These are phyloP conservation scores for Aspergillus hancockii DNA, from an alignment of 495 filamentous ascomycete genomes.

Conservation along the genomic window DNA sequence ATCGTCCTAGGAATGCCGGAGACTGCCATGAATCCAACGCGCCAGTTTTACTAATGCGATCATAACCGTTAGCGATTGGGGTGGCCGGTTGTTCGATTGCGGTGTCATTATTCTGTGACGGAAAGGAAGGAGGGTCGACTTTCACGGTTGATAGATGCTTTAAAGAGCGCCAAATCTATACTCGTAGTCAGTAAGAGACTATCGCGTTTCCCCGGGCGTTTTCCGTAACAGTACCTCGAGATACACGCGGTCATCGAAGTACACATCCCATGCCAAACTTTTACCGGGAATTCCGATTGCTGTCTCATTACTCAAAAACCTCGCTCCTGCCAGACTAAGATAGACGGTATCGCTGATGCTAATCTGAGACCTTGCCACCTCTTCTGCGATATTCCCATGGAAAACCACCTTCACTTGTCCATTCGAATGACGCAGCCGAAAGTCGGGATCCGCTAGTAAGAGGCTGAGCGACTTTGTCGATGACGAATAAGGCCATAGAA, in stretches of 20 bases:
- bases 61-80: conserved; percentile 19
- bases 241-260: conserved; percentile 55
- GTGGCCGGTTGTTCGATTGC: conserved; percentile 29
- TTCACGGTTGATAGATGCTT: conserved; percentile 38
- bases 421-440: conserved; percentile 72
- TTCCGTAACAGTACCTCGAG: conserved; percentile 53
- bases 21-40: conserved; percentile 56
- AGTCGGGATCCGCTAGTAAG: conserved; percentile 81
- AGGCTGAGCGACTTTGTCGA: conserved; percentile 71
- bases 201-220: background rate
- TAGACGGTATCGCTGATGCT: conserved; percentile 76
- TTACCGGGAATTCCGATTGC: conserved; percentile 60
- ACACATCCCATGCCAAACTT: conserved; percentile 73
- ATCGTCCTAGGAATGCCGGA: conserved; percentile 72
- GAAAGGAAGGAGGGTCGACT: conserved; percentile 45
- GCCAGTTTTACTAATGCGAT: conserved; percentile 8
- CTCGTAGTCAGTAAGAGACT: conserved; percentile 9
- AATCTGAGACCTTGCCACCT: conserved; percentile 63
- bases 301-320: conserved; percentile 53
- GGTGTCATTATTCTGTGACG: conserved; percentile 18
- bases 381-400: conserved; percentile 67
- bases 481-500: conserved; percentile 90
- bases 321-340: conserved; percentile 65
- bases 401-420: conserved; percentile 87
- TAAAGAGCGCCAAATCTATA: conserved; percentile 38